Percentiles rank a stretch among this genome's conserved stretches.
These are phyloP conservation scores for Yamadazyma sp. DNA, from an alignment of 805 yeast genomes.

Conservation along the genomic window DNA sequence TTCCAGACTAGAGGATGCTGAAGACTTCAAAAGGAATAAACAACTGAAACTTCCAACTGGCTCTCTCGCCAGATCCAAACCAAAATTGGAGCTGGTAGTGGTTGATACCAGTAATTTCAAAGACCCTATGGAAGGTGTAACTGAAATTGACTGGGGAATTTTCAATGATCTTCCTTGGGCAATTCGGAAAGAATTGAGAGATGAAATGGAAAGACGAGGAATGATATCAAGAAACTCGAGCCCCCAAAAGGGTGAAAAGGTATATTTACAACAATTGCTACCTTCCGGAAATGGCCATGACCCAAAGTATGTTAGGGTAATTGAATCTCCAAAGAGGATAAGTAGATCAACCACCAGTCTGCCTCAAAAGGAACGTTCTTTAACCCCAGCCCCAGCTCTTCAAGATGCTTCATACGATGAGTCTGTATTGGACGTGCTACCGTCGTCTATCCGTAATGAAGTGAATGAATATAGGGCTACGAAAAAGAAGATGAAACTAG, in stretches of 20 bases:
- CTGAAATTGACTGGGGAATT: slow-evolving; percentile 61
- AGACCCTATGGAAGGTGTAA: slow-evolving; percentile 21
- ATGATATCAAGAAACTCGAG: slow-evolving; percentile 13
- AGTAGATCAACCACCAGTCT: slow-evolving; percentile 12
- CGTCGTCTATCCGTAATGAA: slow-evolving; percentile 36
- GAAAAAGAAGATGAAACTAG: slow-evolving; percentile 25
- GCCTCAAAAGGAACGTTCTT: slow-evolving; percentile 16
- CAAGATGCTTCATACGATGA: slow-evolving; percentile 28
- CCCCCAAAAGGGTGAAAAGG: slow-evolving; percentile 20
- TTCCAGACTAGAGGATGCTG: slow-evolving; percentile 51
- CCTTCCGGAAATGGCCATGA: slow-evolving; percentile 31
- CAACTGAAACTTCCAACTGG: slow-evolving; percentile 27
- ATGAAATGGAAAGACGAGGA: slow-evolving; percentile 50
- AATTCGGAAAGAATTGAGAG: slow-evolving; percentile 59
- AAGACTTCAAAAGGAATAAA: slow-evolving; percentile 18
- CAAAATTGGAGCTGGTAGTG: background rate
- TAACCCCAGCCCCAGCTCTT: slow-evolving; percentile 15
- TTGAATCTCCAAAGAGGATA: slow-evolving; percentile 27
- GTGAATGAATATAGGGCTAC: slow-evolving; percentile 36
- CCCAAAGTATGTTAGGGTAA: slow-evolving; percentile 31
- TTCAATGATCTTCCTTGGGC: slow-evolving; percentile 65
- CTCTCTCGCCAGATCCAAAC: background rate
- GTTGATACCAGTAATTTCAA: slow-evolving; percentile 13
- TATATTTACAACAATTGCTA: slow-evolving; percentile 36
- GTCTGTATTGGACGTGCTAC: slow-evolving; percentile 37